Conservation (phyloP, 495 filamentous ascomycete genomes). For the Entonaema liquescens region DNA sequence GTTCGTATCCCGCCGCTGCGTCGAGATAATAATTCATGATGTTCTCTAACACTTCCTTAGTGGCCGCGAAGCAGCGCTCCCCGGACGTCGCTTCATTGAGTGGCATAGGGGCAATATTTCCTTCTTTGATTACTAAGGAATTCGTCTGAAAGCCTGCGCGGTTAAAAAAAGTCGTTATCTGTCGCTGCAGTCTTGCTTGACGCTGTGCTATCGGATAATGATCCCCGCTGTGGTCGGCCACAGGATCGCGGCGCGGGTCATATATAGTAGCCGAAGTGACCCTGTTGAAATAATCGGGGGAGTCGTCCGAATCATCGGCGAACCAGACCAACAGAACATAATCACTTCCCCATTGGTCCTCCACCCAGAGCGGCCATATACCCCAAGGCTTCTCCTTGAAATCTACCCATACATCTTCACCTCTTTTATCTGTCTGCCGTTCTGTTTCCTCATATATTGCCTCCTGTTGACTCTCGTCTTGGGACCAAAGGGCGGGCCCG, state of each 20-base stretch:
- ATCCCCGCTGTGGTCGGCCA: neutral
- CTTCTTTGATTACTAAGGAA: neutral
- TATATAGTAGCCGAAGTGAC: slow-evolving; percentile 14
- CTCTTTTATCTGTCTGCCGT: neutral
- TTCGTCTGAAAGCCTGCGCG: slow-evolving; percentile 6
- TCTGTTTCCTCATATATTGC: slow-evolving; percentile 26
- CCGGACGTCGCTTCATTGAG: slow-evolving; percentile 32
- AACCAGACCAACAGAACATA: slow-evolving; percentile 35
- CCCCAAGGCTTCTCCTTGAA: slow-evolving; percentile 33
- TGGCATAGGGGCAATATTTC: slow-evolving; percentile 31
- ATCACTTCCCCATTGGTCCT: slow-evolving; percentile 41
- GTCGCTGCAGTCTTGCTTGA: neutral
- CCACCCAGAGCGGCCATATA: slow-evolving; percentile 43
- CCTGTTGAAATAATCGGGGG: neutral
- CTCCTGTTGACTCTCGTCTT: neutral
- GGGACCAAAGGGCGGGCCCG: slow-evolving; percentile 38
- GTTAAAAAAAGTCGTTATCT: slow-evolving; percentile 4
- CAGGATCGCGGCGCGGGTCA: slow-evolving; percentile 44
- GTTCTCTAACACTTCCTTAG: slow-evolving; percentile 21
- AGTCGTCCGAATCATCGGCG: neutral
- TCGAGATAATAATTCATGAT: neutral
- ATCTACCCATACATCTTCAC: neutral
- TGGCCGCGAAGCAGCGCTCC: slow-evolving; percentile 36
- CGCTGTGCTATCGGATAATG: neutral
- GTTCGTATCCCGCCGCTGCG: neutral